Evolutionary conservation across 345 rosid species (phyloP).

Genomic region (Isatis tinctoria): DNA sequence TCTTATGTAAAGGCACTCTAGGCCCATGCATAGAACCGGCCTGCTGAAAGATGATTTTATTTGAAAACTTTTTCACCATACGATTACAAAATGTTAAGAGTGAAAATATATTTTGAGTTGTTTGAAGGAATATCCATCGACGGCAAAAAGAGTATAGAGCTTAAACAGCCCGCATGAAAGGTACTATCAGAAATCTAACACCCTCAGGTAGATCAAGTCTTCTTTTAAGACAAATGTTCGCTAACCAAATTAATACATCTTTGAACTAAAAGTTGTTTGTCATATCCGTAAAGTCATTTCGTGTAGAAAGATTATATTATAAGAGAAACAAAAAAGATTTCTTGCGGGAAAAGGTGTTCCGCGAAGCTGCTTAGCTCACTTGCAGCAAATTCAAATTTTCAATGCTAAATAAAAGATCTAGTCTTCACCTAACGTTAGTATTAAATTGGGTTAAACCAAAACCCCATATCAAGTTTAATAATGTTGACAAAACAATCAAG

Average conservation of each 20-base stretch:
- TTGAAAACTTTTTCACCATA: not conserved
- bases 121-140: not conserved
- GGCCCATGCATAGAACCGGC: not conserved
- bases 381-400: not conserved
- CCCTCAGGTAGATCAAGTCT: not conserved
- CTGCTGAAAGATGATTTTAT: not conserved
- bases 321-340: not conserved
- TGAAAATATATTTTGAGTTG: not conserved
- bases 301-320: not conserved
- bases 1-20: too few species aligned
- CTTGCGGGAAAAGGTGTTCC: not conserved
- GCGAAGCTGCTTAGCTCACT: not conserved
- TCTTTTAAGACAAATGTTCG: not conserved
- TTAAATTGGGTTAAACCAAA: not conserved
- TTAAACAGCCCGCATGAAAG: too few species aligned
- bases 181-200: not conserved
- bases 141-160: too few species aligned
- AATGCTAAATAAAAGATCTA: not conserved
- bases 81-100: too few species aligned
- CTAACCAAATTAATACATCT: not conserved
- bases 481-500: conserved; percentile 6
- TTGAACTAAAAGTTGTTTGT: not conserved
- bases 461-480: conserved; percentile 8
- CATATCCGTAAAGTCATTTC: not conserved
- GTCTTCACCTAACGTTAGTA: conserved; percentile 11